Conservation (phyloP, 2,329 filamentous ascomycete species). For the Clonostachys chloroleuca region DNA sequence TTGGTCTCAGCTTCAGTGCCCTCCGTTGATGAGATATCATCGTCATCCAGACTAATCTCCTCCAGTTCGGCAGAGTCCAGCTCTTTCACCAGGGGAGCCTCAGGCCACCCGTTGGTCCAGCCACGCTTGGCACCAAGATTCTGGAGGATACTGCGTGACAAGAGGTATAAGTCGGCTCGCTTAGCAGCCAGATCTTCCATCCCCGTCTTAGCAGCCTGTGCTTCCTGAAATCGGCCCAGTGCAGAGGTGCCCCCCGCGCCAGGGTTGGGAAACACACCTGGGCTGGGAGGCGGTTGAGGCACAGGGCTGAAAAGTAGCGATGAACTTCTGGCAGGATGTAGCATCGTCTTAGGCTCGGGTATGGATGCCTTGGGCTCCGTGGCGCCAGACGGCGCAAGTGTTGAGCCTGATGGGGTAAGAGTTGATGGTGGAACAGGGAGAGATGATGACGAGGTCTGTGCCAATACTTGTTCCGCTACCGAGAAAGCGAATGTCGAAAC, state of each 20-base stretch:
- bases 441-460: constrained; percentile 67
- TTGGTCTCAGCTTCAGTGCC: constrained; percentile 5
- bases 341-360: constrained; percentile 65
- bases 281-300: constrained; percentile 36
- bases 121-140: constrained; percentile 64
- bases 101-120: constrained; percentile 75
- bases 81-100: constrained; percentile 47
- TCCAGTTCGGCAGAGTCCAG: constrained; percentile 44
- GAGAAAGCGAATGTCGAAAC: constrained; percentile 77
- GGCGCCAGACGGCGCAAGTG: constrained; percentile 20
- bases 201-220: constrained; percentile 56
- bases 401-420: constrained; percentile 22
- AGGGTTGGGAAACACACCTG: constrained; percentile 47
- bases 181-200: constrained; percentile 78
- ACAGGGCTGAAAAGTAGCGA: constrained; percentile 46
- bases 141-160: constrained; percentile 78
- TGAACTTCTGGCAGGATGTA: constrained; percentile 62
- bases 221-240: constrained; percentile 31
- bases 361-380: constrained; percentile 59
- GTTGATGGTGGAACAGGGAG: constrained; percentile 62
- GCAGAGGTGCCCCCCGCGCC: constrained; percentile 29
- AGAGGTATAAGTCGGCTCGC: constrained; percentile 74
- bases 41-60: constrained; percentile 49
- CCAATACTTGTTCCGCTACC: constrained; percentile 70
- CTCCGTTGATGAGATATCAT: constrained; percentile 13